These are phyloP conservation scores for Capronia coronata DNA, from an alignment of 2,329 filamentous ascomycete species.

Conservation along the genomic window DNA sequence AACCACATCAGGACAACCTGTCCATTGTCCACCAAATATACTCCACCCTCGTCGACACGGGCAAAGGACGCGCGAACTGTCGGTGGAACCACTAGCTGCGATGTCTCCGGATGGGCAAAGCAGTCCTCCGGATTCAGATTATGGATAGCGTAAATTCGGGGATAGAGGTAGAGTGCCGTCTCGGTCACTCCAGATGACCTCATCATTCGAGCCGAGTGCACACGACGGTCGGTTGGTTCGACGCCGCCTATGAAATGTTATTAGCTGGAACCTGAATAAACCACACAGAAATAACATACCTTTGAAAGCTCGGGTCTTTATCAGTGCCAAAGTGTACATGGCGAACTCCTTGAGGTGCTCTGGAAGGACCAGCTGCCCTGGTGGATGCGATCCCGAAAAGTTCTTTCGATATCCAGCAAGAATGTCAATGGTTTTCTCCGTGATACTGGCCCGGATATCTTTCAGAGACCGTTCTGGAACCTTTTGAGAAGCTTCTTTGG, in stretches of 20 bases:
- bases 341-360: slow-evolving; percentile 93
- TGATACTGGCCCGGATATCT: slow-evolving; percentile 74
- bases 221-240: slow-evolving; percentile 82
- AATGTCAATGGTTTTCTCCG: slow-evolving; percentile 88
- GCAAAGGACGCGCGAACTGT: slow-evolving; percentile 76
- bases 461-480: slow-evolving; percentile 71
- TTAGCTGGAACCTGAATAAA: not conserved
- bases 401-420: slow-evolving; percentile 89
- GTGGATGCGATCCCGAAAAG: slow-evolving; percentile 77
- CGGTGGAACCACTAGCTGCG: slow-evolving; percentile 77
- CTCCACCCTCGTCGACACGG: slow-evolving; percentile 84
- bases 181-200: slow-evolving; percentile 81
- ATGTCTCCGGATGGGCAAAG: slow-evolving; percentile 79
- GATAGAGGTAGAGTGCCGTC: slow-evolving; percentile 87
- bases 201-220: slow-evolving; percentile 86
- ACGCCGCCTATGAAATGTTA: slow-evolving; percentile 55
- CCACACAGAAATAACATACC: slow-evolving; percentile 33
- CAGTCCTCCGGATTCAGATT: slow-evolving; percentile 81
- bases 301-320: slow-evolving; percentile 92
- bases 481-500: slow-evolving; percentile 86
- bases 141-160: slow-evolving; percentile 85
- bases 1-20: slow-evolving; percentile 89
- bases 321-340: slow-evolving; percentile 87
- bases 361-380: slow-evolving; percentile 87
- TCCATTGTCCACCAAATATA: slow-evolving; percentile 91